Evolutionary conservation across 805 yeast species (phyloP).

Genomic region (Schizosaccharomyces lindneri): DNA sequence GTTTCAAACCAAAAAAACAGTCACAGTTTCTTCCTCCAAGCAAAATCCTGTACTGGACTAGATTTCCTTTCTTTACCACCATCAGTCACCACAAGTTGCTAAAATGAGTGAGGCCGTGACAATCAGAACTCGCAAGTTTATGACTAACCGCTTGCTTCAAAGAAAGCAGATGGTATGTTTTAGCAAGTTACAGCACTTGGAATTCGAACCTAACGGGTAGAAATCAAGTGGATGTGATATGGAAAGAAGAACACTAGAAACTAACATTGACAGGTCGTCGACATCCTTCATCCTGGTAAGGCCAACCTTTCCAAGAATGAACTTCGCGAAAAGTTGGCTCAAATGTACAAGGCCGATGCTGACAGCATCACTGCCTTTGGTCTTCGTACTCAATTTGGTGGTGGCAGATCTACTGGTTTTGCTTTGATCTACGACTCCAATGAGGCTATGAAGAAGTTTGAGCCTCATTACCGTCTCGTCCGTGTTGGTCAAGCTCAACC

Average conservation of each 20-base stretch:
- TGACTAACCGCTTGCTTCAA: slow-evolving; percentile 95
- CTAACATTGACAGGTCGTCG: slow-evolving; percentile 21
- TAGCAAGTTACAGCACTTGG: slow-evolving; percentile 7
- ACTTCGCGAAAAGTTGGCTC: slow-evolving; percentile 81
- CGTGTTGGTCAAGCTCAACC: slow-evolving; percentile 94
- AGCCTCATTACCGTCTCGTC: slow-evolving; percentile 96
- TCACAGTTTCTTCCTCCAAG: neutral
- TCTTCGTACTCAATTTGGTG: slow-evolving; percentile 99
- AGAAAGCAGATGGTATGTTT: slow-evolving; percentile 86
- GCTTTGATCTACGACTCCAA: slow-evolving; percentile 95
- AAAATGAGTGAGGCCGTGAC: slow-evolving; percentile 64
- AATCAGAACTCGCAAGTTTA: slow-evolving; percentile 73
- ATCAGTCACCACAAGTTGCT: neutral
- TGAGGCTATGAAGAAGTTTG: slow-evolving; percentile 94
- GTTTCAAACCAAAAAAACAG: neutral
- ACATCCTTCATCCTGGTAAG: slow-evolving; percentile 97
- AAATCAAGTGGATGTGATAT: too few relatives aligned
- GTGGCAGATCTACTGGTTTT: slow-evolving; percentile 97
- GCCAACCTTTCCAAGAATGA: slow-evolving; percentile 98
- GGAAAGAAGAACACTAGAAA: too few relatives aligned
- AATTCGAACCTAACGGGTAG: neutral
- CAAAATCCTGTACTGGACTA: neutral
- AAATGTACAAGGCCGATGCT: slow-evolving; percentile 73
- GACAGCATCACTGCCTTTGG: slow-evolving; percentile 94
- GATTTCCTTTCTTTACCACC: neutral